phyloP scores from a whole-genome alignment of 1,284 basidiomycete species.

The Boletus austroedulis region DNA sequence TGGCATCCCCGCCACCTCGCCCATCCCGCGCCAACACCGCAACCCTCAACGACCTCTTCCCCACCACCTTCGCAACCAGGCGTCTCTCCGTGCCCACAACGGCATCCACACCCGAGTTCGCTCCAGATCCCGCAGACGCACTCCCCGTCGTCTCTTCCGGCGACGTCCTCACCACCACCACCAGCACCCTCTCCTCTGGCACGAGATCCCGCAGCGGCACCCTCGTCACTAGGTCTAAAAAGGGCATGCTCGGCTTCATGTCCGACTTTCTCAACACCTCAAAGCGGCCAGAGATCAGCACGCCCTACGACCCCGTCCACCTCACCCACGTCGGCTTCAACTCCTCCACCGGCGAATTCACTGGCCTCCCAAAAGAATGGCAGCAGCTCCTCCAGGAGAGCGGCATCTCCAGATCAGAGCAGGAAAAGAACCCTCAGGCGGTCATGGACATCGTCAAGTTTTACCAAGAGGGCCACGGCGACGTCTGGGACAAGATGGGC shows the following conservation, averaged over 20 bases:
- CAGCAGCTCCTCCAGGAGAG: conserved; percentile 96
- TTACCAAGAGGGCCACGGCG: conserved; percentile 84
- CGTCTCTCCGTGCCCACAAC: conserved; percentile 52
- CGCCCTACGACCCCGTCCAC: conserved; percentile 99
- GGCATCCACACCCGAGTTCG: conserved; percentile 38
- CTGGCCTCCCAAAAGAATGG: conserved; percentile 98
- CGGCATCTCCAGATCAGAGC: conserved; percentile 91
- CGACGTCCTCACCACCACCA: conserved; percentile 25
- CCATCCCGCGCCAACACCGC: conserved; percentile 80
- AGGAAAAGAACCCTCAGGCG: conserved; percentile 97
- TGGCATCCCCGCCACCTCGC: conserved; percentile 59
- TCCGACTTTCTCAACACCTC: conserved; percentile 76
- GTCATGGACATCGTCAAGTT: conserved; percentile 99
- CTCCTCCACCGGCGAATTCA: conserved; percentile 97
- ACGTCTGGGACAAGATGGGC: conserved; percentile 84
- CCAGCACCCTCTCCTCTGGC: conserved; percentile 32
- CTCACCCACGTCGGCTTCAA: conserved; percentile 99
- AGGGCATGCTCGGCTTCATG: conserved; percentile 75
- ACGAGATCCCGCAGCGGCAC: conserved; percentile 64
- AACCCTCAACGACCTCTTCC: conserved; percentile 70
- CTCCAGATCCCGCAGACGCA: conserved; percentile 46
- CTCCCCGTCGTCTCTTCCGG: conserved; percentile 20
- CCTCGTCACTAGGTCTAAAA: conserved; percentile 61
- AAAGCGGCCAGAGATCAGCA: conserved; percentile 92
- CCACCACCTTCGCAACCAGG: conserved; percentile 39